Evolutionary conservation across 148 eudicot genomes (phyloP), one percentile per base, ranked within the genome.

Genomic region (Vaccinium myrtillus): DNA sequence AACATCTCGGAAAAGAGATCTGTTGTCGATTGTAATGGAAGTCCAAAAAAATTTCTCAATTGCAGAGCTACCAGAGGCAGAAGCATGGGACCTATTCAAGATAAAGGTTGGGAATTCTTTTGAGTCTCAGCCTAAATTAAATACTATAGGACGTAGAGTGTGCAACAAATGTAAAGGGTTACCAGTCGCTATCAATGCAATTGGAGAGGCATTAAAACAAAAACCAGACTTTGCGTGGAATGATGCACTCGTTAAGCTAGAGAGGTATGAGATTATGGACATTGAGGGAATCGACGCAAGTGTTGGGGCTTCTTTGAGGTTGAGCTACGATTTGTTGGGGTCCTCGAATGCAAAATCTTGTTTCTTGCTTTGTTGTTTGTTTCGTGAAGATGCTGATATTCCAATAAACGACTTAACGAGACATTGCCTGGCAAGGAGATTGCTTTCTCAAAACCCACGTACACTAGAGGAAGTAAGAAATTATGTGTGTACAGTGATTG

Each of bases 91-190:
- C 6, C 5, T 77, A n/a, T 49, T 77, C 21, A 19, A 77, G 79
- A 77, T 8, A 16, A 12, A 0, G 14, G 56, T 10, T 32, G 56
- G 36, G 6, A 15, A 77, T 77, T 19, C n/a, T 70, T 8, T n/a
- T 12, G 54, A 51, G 54, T 43, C 46, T 43, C 46, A 3, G 46
- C 54, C 54, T 7, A 8, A 51, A 51, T 6, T 51, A 51, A 8
- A 43, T 30, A 19, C 9, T 8, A 0, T 80, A 5, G 75, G 25
- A 1, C 12, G 10, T 9, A 1, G 49, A 18, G 84, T 85, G 23
- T 82, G 80, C 48, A 12, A 58, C 0, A 61, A 85, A 56, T 85
- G 87, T 56, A 50, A 15, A 71, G 80, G 87, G 50, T 56, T 85
- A 32, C 87, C 87, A 0, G 8, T 85, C 1, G 73, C 77, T 1